phyloP scores from a whole-genome alignment of 768 basidiomycete genomes.

The Pleurotus tuoliensis region DNA sequence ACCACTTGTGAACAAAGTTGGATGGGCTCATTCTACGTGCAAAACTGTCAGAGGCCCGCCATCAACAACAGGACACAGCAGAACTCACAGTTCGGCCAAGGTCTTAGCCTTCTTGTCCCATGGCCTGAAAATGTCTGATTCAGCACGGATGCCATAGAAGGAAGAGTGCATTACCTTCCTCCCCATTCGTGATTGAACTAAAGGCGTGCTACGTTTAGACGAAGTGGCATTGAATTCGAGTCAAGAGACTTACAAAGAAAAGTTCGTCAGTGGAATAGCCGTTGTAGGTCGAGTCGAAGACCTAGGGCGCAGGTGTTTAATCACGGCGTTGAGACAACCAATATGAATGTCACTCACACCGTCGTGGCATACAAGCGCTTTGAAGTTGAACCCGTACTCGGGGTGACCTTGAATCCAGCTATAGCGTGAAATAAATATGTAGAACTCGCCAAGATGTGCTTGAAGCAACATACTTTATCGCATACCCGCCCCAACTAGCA shows the following conservation, averaged over 20 bases:
- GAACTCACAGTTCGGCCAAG: constrained; percentile 51
- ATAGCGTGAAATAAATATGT: constrained; percentile 4
- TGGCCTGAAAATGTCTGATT: constrained; percentile 35
- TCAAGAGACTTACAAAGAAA: constrained; percentile 64
- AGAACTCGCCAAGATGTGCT: constrained; percentile 14
- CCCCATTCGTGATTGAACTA: constrained; percentile 89
- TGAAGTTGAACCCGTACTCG: constrained; percentile 84
- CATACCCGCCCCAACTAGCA: constrained; percentile 84
- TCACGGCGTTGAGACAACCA: not conserved
- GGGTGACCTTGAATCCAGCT: constrained; percentile 97
- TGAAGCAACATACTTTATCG: constrained; percentile 59
- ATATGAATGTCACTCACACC: constrained; percentile 46
- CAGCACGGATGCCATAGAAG: too few species aligned
- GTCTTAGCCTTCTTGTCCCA: constrained; percentile 61
- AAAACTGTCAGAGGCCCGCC: not conserved
- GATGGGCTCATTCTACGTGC: constrained; percentile 64
- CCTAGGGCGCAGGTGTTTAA: constrained; percentile 27
- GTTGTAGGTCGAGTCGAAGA: constrained; percentile 74
- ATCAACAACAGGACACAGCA: not conserved
- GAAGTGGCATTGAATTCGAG: too few species aligned
- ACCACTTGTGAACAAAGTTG: constrained; percentile 81
- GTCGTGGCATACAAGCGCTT: constrained; percentile 89
- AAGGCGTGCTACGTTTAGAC: not conserved
- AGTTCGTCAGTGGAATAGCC: constrained; percentile 92
- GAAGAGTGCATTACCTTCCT: constrained; percentile 35